These are phyloP conservation scores for Suillus hirtellus DNA, from an alignment of 768 basidiomycete species.

Conservation along the genomic window DNA sequence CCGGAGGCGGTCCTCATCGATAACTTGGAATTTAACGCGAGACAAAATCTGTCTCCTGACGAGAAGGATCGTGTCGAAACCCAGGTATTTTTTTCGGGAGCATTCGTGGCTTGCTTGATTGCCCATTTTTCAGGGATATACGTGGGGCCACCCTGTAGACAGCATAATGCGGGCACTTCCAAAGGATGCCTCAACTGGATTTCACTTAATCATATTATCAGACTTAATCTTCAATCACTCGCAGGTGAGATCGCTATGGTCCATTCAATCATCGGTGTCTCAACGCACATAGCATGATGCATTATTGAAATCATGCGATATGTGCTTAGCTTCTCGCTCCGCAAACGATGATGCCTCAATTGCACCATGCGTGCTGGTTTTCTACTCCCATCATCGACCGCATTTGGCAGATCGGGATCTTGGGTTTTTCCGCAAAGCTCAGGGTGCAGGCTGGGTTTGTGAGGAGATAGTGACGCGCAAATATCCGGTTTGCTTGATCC, in stretches of 20 bases:
- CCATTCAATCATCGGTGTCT: conserved; percentile 3
- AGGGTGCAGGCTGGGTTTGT: conserved; percentile 66
- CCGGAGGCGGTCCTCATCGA: conserved; percentile 75
- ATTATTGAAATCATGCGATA: conserved; percentile 72
- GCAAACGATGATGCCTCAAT: conserved; percentile 20
- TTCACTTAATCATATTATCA: conserved; percentile 84
- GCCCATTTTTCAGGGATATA: conserved; percentile 58
- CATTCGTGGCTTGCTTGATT: conserved; percentile 7
- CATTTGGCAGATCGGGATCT: conserved; percentile 82
- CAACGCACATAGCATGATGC: conserved; percentile 65
- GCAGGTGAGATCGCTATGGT: conserved; percentile 50
- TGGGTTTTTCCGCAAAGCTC: conserved; percentile 73
- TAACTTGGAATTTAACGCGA: conserved; percentile 73
- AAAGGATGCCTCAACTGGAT: conserved; percentile 36
- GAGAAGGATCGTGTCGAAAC: conserved; percentile 26
- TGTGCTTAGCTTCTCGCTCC: conserved; percentile 31
- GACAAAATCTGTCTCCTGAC: conserved; percentile 46
- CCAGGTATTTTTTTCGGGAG: conserved; percentile 37
- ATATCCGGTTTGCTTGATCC: conserved; percentile 52
- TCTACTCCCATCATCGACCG: conserved; percentile 88
- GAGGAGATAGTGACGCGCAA: conserved; percentile 64
- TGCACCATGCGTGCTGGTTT: conserved; percentile 63
- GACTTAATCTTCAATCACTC: conserved; percentile 96
- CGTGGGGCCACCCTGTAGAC: conserved; percentile 69
- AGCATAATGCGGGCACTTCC: conserved; percentile 31